A percentile compares a stretch with the other conserved stretches of the same genome.
Evolutionary conservation across 1,139 yeast genomes (phyloP).

Genomic region (Taphrina populina): DNA sequence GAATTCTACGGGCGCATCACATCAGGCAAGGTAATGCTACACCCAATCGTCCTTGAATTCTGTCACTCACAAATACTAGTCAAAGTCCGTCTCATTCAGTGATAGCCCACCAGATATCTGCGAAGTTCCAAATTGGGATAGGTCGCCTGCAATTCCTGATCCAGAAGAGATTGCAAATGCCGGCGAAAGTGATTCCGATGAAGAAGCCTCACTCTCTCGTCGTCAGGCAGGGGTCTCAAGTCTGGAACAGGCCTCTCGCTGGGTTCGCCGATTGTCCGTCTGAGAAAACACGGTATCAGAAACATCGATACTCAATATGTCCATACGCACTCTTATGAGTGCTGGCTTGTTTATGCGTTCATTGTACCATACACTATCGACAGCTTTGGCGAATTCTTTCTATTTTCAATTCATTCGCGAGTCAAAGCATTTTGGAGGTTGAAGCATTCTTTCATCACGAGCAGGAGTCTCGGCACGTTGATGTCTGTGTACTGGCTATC

Average conservation of each 20-base stretch:
- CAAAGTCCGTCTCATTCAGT: conserved; percentile 24
- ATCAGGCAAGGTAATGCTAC: background rate
- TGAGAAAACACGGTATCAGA: background rate
- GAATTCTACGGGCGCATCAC: background rate
- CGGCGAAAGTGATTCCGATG: conserved; percentile 12
- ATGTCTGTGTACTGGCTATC: too few relatives aligned
- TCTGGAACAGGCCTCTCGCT: conserved; percentile 16
- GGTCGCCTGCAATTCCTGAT: conserved; percentile 25
- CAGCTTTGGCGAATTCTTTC: background rate
- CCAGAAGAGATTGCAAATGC: conserved; percentile 22
- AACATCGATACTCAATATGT: background rate
- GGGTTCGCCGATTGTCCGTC: conserved; percentile 17
- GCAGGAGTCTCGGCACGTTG: too few relatives aligned
- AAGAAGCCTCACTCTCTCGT: conserved; percentile 1
- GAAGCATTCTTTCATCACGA: too few relatives aligned
- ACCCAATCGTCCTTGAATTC: background rate
- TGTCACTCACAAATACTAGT: background rate
- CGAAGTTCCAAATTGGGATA: conserved; percentile 29
- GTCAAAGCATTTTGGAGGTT: too few relatives aligned
- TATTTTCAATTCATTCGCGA: background rate
- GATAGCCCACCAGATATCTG: conserved; percentile 23
- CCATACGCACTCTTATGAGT: background rate
- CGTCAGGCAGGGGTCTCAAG: conserved; percentile 1
- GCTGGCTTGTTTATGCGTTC: background rate
- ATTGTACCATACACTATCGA: background rate